phyloP scores from a whole-genome alignment of 1,139 yeast genomes.

The Candida sojae region DNA sequence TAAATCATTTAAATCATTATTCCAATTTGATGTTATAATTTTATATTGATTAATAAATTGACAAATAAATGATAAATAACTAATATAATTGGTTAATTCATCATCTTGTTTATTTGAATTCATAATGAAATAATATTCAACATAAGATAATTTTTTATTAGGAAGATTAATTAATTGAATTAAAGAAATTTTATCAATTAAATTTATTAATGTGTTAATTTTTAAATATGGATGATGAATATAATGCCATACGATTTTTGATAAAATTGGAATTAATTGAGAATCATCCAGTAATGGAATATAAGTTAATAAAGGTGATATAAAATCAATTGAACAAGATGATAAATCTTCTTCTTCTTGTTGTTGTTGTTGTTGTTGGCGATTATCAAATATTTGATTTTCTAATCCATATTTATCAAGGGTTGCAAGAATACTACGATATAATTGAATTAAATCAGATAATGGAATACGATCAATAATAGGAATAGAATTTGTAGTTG shows the following conservation, averaged over 20 bases:
- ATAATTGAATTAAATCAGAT: constrained; percentile 3
- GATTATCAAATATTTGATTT: neutral
- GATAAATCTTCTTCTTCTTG: neutral
- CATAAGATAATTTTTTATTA: constrained; percentile 2
- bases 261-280: neutral
- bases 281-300: neutral
- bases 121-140: constrained; percentile 8
- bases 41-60: constrained; percentile 1
- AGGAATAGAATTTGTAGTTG: neutral
- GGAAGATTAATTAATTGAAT: neutral
- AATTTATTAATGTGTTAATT: neutral
- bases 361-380: neutral
- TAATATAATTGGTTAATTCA: neutral
- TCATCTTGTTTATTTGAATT: constrained; percentile 4
- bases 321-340: constrained; percentile 5
- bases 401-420: neutral
- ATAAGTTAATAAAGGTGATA: constrained; percentile 7
- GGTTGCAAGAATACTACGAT: constrained; percentile 6
- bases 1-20: neutral
- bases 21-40: neutral
- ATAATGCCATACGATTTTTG: constrained; percentile 11
- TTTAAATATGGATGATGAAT: constrained; percentile 9
- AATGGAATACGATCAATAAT: neutral
- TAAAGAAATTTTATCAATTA: neutral
- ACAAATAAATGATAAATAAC: constrained; percentile 4